These are phyloP conservation scores for Xylariaceae sp. DNA, from an alignment of 2,329 filamentous ascomycete genomes.

Conservation along the genomic window DNA sequence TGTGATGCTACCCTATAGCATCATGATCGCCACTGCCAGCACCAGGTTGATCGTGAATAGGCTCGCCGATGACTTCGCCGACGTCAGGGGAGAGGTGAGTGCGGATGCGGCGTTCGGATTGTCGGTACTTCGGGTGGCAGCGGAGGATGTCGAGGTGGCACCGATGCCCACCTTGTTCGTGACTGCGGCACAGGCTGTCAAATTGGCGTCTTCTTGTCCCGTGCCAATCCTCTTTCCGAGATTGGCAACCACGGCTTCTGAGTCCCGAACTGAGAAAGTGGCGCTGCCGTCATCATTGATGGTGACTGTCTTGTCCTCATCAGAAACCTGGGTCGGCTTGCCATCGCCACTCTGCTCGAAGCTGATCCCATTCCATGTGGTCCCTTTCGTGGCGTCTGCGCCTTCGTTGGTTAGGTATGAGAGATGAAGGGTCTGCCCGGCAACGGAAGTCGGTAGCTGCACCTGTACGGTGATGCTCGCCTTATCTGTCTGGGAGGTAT, in stretches of 20 bases:
- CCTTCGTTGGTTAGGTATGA: constrained; percentile 51
- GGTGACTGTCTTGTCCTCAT: constrained; percentile 35
- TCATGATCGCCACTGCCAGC: constrained; percentile 4
- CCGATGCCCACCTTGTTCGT: not conserved
- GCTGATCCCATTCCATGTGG: constrained; percentile 51
- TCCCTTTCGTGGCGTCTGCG: constrained; percentile 44
- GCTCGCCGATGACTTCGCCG: not conserved
- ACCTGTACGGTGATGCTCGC: constrained; percentile 44
- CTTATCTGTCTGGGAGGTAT: constrained; percentile 43
- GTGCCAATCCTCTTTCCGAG: constrained; percentile 36
- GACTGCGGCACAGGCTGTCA: not conserved
- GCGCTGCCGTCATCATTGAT: constrained; percentile 40
- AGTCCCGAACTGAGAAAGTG: constrained; percentile 44
- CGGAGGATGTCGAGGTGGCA: not conserved
- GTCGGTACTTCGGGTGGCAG: not conserved
- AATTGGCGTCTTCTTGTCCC: not conserved
- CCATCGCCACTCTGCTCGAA: constrained; percentile 47
- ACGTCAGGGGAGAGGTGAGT: not conserved
- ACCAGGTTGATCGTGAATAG: constrained; percentile 6
- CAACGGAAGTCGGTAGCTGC: constrained; percentile 41
- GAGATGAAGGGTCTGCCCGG: constrained; percentile 47
- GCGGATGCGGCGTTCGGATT: not conserved
- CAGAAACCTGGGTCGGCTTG: constrained; percentile 39
- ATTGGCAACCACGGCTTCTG: constrained; percentile 49
- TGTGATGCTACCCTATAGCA: constrained; percentile 10